Percentiles rank a stretch among this genome's conserved stretches.
phyloP scores from a whole-genome alignment of 768 basidiomycete species.

The Serendipita sp. region DNA sequence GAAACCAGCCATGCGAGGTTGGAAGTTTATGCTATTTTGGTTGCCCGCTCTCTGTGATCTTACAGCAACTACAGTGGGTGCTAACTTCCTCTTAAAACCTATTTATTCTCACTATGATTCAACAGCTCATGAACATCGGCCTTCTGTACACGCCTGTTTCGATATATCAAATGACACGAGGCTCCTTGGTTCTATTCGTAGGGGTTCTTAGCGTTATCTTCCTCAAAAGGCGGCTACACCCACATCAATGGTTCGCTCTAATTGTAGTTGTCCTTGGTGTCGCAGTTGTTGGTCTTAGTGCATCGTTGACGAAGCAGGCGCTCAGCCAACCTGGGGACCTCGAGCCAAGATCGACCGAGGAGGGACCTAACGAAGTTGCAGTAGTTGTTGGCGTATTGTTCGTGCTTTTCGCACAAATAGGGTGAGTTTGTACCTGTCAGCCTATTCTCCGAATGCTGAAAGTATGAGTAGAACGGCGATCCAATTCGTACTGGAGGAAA shows the following conservation, averaged over 20 bases:
- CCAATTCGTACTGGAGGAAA: slow-evolving; percentile 93
- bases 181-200: slow-evolving; percentile 86
- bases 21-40: slow-evolving; percentile 64
- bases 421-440: slow-evolving; percentile 35
- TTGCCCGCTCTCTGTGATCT: slow-evolving; percentile 81
- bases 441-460: neutral
- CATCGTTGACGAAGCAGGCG: slow-evolving; percentile 69
- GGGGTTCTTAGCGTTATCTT: slow-evolving; percentile 83
- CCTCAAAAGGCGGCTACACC: slow-evolving; percentile 66
- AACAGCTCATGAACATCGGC: slow-evolving; percentile 80
- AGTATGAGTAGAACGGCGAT: slow-evolving; percentile 50
- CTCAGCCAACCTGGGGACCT: slow-evolving; percentile 30
- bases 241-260: slow-evolving; percentile 89
- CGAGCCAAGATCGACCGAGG: slow-evolving; percentile 16
- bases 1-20: slow-evolving; percentile 40
- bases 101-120: neutral
- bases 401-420: slow-evolving; percentile 85
- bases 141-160: slow-evolving; percentile 92
- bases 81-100: slow-evolving; percentile 10
- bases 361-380: neutral
- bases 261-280: slow-evolving; percentile 77
- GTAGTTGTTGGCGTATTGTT: slow-evolving; percentile 54
- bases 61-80: slow-evolving; percentile 71
- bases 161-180: slow-evolving; percentile 88
- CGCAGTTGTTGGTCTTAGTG: slow-evolving; percentile 71